Evolutionary conservation across 495 filamentous ascomycete species (phyloP).

Genomic region (Penicillium egyptiacum): DNA sequence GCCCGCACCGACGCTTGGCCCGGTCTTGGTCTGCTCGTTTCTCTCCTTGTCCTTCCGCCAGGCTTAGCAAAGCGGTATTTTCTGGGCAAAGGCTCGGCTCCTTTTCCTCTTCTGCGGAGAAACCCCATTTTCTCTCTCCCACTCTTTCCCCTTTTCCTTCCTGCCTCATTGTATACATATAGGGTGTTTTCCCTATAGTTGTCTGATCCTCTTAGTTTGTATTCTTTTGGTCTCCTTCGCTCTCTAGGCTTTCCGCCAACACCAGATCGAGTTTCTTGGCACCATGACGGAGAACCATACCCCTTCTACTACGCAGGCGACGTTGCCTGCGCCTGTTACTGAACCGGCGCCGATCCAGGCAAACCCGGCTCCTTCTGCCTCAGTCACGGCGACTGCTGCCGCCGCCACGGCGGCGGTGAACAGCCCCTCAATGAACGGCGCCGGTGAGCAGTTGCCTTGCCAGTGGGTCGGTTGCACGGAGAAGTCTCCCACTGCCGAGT

Average conservation of each 20-base stretch:
- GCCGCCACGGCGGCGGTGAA: slow-evolving; percentile 47
- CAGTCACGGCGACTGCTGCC: slow-evolving; percentile 41
- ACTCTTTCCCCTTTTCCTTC: slow-evolving; percentile 16
- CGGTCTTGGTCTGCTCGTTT: slow-evolving; percentile 32
- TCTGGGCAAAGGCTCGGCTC: slow-evolving; percentile 47
- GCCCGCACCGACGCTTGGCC: slow-evolving; percentile 33
- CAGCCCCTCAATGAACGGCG: slow-evolving; percentile 39
- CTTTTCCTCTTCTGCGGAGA: slow-evolving; percentile 29
- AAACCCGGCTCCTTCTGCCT: slow-evolving; percentile 25
- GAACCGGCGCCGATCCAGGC: slow-evolving; percentile 28
- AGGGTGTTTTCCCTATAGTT: neutral
- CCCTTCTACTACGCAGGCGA: slow-evolving; percentile 25
- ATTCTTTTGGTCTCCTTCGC: slow-evolving; percentile 3
- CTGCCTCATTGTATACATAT: slow-evolving; percentile 13
- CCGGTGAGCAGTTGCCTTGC: slow-evolving; percentile 66
- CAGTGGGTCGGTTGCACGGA: slow-evolving; percentile 87
- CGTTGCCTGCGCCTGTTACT: slow-evolving; percentile 31
- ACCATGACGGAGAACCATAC: slow-evolving; percentile 29
- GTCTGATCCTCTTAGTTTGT: neutral
- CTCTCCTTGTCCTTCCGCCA: slow-evolving; percentile 35
- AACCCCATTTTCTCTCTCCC: slow-evolving; percentile 19
- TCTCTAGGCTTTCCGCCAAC: slow-evolving; percentile 31
- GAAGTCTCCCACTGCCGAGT: slow-evolving; percentile 73
- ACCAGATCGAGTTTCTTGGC: slow-evolving; percentile 32
- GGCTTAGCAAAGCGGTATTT: slow-evolving; percentile 38